These are phyloP conservation scores for Clarireedia hainanense DNA, from an alignment of 2,329 filamentous ascomycete species.

Conservation along the genomic window DNA sequence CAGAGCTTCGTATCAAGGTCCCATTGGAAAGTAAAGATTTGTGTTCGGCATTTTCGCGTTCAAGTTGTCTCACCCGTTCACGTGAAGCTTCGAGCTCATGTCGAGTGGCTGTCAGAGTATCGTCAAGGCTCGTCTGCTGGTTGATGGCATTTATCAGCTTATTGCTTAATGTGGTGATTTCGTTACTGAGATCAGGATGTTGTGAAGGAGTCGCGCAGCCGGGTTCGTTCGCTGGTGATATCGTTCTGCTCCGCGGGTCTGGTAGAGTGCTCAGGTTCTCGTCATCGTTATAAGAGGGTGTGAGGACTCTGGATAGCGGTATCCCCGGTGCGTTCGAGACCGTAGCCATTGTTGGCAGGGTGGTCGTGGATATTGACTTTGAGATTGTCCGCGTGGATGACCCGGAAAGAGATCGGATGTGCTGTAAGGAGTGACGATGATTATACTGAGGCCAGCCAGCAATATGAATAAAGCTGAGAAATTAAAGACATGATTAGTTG, in stretches of 20 bases:
- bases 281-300: constrained; percentile 37
- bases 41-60: constrained; percentile 53
- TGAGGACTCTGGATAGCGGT: constrained; percentile 20
- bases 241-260: constrained; percentile 49
- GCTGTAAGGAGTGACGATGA: constrained; percentile 25
- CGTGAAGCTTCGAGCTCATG: constrained; percentile 73
- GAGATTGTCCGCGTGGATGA: constrained; percentile 17
- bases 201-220: constrained; percentile 32
- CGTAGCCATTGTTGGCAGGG: constrained; percentile 33
- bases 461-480: constrained; percentile 45
- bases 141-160: constrained; percentile 98
- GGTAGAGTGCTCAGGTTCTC: constrained; percentile 63
- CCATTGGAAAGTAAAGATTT: constrained; percentile 63
- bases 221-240: constrained; percentile 37
- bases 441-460: constrained; percentile 39
- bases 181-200: constrained; percentile 52
- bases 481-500: constrained; percentile 3
- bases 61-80: constrained; percentile 59
- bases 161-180: constrained; percentile 80
- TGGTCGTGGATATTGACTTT: constrained; percentile 33
- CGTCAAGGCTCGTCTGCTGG: constrained; percentile 85
- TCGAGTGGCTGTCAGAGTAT: constrained; percentile 72
- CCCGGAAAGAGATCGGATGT: not conserved
- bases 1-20: constrained; percentile 65
- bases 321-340: constrained; percentile 20